phyloP scores from a whole-genome alignment of 2,329 filamentous ascomycete species.

The Aureobasidium uvarum region DNA sequence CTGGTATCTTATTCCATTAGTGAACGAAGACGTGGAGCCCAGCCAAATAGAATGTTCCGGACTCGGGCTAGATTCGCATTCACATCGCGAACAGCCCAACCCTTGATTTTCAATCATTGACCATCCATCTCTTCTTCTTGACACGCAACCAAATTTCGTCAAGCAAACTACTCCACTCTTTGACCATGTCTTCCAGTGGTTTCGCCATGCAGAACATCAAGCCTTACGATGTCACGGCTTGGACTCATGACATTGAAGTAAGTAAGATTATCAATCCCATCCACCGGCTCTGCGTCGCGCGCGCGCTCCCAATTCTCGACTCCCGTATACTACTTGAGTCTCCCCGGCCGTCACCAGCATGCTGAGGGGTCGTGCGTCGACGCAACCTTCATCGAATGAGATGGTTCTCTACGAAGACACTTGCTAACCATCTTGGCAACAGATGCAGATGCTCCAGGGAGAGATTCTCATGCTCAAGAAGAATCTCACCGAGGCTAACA shows the following conservation, averaged over 20 bases:
- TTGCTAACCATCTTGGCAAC: background rate
- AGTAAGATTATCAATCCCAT: background rate
- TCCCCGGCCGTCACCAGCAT: background rate
- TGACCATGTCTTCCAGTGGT: slow-evolving; percentile 3
- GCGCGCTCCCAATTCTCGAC: background rate
- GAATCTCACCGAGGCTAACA: background rate
- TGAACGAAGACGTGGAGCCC: no score
- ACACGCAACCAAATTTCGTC: background rate
- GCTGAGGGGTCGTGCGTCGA: background rate
- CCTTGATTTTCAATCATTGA: background rate
- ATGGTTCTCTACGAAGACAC: background rate
- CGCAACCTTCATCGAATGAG: background rate
- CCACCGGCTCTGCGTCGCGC: background rate
- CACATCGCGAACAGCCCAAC: background rate
- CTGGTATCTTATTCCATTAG: background rate
- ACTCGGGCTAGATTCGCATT: background rate
- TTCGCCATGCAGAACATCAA: background rate
- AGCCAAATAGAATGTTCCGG: slow-evolving; percentile 8
- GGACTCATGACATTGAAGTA: slow-evolving; percentile 13
- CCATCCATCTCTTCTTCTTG: background rate
- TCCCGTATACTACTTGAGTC: background rate
- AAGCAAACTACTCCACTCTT: background rate
- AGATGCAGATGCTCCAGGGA: slow-evolving; percentile 12
- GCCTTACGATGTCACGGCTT: slow-evolving; percentile 11
- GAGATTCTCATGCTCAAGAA: background rate